Percentiles rank a stretch among this genome's conserved stretches.
phyloP scores from a whole-genome alignment of 495 filamentous ascomycete species.

The Penicillium simplicissimum region DNA sequence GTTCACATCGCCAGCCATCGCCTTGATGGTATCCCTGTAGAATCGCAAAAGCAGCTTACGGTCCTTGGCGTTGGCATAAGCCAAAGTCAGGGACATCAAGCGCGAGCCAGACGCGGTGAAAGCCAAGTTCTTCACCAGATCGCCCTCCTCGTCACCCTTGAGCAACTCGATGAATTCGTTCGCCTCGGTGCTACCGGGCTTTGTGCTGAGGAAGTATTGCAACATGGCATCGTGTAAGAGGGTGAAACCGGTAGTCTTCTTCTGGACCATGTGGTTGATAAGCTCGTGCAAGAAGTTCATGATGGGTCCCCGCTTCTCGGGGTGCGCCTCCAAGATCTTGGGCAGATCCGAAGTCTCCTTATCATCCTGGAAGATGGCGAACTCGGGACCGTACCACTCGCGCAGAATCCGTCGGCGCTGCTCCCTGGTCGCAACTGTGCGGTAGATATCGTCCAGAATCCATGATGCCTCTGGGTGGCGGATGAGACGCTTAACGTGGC shows the following conservation, averaged over 20 bases:
- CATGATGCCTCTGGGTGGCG: constrained; percentile 94
- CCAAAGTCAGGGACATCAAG: constrained; percentile 76
- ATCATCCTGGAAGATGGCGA: constrained; percentile 72
- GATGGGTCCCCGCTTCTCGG: constrained; percentile 82
- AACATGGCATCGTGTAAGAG: constrained; percentile 98
- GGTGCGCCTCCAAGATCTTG: constrained; percentile 68
- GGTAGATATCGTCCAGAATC: constrained; percentile 96
- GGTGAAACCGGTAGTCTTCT: constrained; percentile 92
- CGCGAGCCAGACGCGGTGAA: constrained; percentile 89
- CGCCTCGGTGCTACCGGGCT: constrained; percentile 71
- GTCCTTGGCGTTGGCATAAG: constrained; percentile 87
- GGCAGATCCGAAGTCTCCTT: constrained; percentile 61
- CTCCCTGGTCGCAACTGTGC: constrained; percentile 74
- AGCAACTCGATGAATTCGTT: constrained; percentile 87
- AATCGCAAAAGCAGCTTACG: constrained; percentile 82
- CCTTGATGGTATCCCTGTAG: constrained; percentile 80
- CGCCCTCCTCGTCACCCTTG: constrained; percentile 85
- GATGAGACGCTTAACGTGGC: constrained; percentile 85
- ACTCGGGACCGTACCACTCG: constrained; percentile 97
- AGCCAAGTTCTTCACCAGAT: constrained; percentile 88
- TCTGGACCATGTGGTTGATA: constrained; percentile 88
- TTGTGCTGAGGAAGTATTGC: constrained; percentile 85
- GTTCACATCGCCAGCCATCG: constrained; percentile 75
- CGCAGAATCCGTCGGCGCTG: constrained; percentile 82
- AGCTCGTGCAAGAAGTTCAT: constrained; percentile 82